These are phyloP conservation scores for Ascochyta clinopodiicola DNA, from an alignment of 2,329 filamentous ascomycete genomes.

Conservation along the genomic window DNA sequence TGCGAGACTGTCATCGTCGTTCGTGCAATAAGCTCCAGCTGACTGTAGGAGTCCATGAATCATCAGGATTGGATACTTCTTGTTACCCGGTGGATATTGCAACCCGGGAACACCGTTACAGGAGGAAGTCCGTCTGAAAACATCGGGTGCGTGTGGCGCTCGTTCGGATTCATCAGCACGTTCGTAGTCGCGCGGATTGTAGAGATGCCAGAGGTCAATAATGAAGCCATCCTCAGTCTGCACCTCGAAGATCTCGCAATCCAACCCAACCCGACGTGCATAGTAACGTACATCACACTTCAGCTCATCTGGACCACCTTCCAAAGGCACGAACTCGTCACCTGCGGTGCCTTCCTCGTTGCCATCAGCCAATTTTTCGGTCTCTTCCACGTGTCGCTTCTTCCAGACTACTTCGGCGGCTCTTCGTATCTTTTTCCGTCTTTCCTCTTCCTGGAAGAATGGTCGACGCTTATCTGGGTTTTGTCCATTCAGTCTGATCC, in stretches of 20 bases:
- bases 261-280: constrained; percentile 83
- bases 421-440: constrained; percentile 62
- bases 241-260: constrained; percentile 81
- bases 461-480: constrained; percentile 68
- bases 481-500: constrained; percentile 63
- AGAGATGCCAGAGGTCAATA: constrained; percentile 87
- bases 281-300: constrained; percentile 85
- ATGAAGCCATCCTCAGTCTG: constrained; percentile 95
- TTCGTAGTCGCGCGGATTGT: constrained; percentile 77
- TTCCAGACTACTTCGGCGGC: constrained; percentile 70
- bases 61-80: constrained; percentile 82
- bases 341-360: constrained; percentile 50
- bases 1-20: constrained; percentile 86
- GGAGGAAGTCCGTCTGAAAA: constrained; percentile 60
- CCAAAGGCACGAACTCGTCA: constrained; percentile 73
- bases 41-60: constrained; percentile 90
- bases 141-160: constrained; percentile 63
- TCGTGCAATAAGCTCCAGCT: constrained; percentile 85
- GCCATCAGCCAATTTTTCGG: constrained; percentile 43
- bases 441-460: constrained; percentile 76
- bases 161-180: constrained; percentile 59
- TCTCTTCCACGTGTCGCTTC: constrained; percentile 44
- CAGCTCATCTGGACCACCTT: constrained; percentile 80
- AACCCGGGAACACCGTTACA: constrained; percentile 28
- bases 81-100: constrained; percentile 50